Evolutionary conservation across 139 green algal genomes (phyloP).

Genomic region (Gonium pectorale): DNA sequence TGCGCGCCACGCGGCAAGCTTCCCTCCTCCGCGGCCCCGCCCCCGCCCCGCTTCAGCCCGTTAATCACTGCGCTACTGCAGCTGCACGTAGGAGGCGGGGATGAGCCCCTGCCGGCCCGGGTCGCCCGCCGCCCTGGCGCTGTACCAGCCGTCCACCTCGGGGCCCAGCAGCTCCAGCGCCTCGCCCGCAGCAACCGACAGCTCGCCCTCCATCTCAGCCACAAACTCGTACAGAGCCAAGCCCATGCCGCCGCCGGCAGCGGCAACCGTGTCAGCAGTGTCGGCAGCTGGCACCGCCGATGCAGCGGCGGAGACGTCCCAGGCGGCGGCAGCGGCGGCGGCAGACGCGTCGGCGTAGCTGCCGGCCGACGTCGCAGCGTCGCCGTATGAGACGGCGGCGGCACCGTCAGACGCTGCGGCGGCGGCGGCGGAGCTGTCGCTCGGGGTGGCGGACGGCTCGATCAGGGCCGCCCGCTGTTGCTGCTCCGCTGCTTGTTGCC

Average conservation of each 20-base stretch:
- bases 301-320: background rate
- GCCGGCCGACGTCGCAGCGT: background rate
- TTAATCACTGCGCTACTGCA: too few species aligned
- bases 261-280: background rate
- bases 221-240: slow-evolving; percentile 61
- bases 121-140: slow-evolving; percentile 15
- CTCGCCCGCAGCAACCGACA: slow-evolving; percentile 58
- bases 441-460: background rate
- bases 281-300: background rate
- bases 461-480: background rate
- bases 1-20: too few species aligned
- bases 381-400: background rate
- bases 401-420: background rate
- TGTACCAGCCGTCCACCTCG: slow-evolving; percentile 77
- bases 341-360: background rate
- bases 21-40: too few species aligned
- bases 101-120: slow-evolving; percentile 6
- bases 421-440: background rate
- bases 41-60: too few species aligned
- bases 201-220: slow-evolving; percentile 64
- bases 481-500: background rate
- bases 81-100: slow-evolving; percentile 33
- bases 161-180: slow-evolving; percentile 53
- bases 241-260: background rate
- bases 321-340: background rate